phyloP scores from a whole-genome alignment of 2,329 filamentous ascomycete genomes.

The Exserohilum rostratum region DNA sequence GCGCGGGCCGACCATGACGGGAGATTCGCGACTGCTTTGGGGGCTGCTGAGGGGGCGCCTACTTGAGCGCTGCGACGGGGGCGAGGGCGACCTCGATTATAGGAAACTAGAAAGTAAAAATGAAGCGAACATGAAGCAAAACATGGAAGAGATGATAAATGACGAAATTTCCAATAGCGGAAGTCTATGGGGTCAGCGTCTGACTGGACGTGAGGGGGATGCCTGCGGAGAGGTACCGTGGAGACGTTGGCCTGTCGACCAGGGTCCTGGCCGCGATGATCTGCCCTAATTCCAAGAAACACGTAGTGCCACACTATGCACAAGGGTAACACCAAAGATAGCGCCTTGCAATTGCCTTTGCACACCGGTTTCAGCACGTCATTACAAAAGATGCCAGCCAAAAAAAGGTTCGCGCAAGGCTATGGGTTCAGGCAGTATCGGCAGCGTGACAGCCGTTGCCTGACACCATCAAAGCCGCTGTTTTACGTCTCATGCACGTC shows the following conservation, averaged over 20 bases:
- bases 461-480: conserved; percentile 13
- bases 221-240: conserved; percentile 33
- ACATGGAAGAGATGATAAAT: conserved; percentile 2
- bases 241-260: conserved; percentile 32
- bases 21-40: conserved; percentile 24
- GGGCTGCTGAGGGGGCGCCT: not conserved
- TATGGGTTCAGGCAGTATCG: not conserved
- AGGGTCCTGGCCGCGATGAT: conserved; percentile 23
- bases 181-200: not conserved
- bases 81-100: conserved; percentile 10
- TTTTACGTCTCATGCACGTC: conserved; percentile 11
- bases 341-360: not conserved
- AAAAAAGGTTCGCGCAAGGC: not conserved
- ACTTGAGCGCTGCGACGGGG: not conserved
- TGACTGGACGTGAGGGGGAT: conserved; percentile 26
- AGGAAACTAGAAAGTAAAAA: conserved; percentile 3
- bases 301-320: not conserved
- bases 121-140: conserved; percentile 9
- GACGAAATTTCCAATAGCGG: not conserved
- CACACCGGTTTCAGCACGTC: not conserved
- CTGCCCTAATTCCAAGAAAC: not conserved
- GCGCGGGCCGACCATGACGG: conserved; percentile 59
- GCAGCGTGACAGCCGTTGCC: conserved; percentile 13
- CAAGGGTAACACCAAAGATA: not conserved
- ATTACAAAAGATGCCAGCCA: not conserved